Evolutionary conservation across 1,139 yeast species (phyloP).

Genomic region (Zygotorulaspora mrakii): DNA sequence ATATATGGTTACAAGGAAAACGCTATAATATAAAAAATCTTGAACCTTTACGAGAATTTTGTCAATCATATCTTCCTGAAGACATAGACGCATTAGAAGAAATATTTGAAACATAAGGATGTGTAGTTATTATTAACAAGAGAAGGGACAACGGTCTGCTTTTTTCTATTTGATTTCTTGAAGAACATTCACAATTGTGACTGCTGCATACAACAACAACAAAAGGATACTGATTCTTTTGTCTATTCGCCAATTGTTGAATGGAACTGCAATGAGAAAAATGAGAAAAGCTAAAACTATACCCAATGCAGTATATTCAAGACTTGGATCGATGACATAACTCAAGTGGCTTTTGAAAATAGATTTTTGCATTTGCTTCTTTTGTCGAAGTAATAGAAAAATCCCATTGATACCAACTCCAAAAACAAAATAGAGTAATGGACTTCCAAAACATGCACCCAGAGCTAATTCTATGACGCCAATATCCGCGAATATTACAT

Average conservation of each 20-base stretch:
- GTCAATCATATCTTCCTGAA: conserved; percentile 31
- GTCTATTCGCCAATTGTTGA: conserved; percentile 64
- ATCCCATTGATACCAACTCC: conserved; percentile 70
- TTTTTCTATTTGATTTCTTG: conserved; percentile 9
- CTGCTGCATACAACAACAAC: conserved; percentile 21
- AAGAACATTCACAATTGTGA: conserved; percentile 18
- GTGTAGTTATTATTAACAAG: conserved; percentile 1
- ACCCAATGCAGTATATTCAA: conserved; percentile 50
- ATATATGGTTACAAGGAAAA: conserved; percentile 23
- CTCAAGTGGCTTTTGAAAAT: conserved; percentile 27
- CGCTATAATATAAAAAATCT: conserved; percentile 8
- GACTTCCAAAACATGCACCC: conserved; percentile 94
- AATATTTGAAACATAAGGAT: conserved; percentile 10
- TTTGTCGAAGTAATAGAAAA: conserved; percentile 39
- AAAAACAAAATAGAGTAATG: conserved; percentile 58
- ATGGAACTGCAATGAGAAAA: conserved; percentile 53
- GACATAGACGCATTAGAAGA: conserved; percentile 26
- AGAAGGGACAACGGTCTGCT: background rate
- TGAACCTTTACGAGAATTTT: conserved; percentile 21
- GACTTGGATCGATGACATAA: conserved; percentile 45
- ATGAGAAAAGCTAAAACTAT: conserved; percentile 52
- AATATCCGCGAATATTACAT: conserved; percentile 75
- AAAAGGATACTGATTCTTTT: conserved; percentile 47
- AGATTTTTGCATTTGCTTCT: conserved; percentile 5
- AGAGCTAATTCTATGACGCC: conserved; percentile 92